Percentiles rank a stretch among this genome's conserved stretches.
phyloP scores from a whole-genome alignment of 2,329 filamentous ascomycete genomes.

The Stemphylium lycopersici region DNA sequence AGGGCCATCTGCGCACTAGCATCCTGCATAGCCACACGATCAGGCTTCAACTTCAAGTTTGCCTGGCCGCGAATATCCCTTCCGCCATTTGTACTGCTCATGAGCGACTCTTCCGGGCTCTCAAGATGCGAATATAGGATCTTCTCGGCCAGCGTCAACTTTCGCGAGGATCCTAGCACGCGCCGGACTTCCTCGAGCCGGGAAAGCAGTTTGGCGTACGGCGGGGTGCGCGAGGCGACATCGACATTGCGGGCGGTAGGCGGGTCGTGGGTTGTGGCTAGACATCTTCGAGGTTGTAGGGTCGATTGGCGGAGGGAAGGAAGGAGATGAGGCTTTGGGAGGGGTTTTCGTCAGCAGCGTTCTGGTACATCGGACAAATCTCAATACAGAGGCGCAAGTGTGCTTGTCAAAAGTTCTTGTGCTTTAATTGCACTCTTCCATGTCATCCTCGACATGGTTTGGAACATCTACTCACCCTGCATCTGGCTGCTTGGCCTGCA shows the following conservation, averaged over 20 bases:
- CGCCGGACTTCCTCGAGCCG: conserved; percentile 77
- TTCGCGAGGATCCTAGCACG: conserved; percentile 67
- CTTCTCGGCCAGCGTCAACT: conserved; percentile 92
- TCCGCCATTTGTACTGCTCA: conserved; percentile 83
- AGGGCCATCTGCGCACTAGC: conserved; percentile 98
- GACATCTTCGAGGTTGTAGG: conserved; percentile 29
- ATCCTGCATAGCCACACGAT: conserved; percentile 98
- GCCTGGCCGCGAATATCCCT: conserved; percentile 82
- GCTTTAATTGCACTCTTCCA: background rate
- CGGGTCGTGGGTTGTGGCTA: conserved; percentile 42
- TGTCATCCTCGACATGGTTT: too few species aligned
- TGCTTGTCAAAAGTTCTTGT: background rate
- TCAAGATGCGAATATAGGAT: conserved; percentile 96
- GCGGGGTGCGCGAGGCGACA: conserved; percentile 67
- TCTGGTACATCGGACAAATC: background rate
- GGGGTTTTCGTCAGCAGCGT: conserved; percentile 1
- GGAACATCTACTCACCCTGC: conserved; percentile 34
- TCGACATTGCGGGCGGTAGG: conserved; percentile 41
- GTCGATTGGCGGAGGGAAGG: conserved; percentile 25
- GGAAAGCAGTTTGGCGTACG: conserved; percentile 80
- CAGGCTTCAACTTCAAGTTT: conserved; percentile 95
- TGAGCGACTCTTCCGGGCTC: conserved; percentile 84
- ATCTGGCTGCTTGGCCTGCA: conserved; percentile 38
- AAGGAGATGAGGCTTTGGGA: conserved; percentile 32
- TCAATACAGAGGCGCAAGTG: conserved; percentile 1